Evolutionary conservation across 2,329 filamentous ascomycete genomes (phyloP).

Genomic region (Biscogniauxia marginata): DNA sequence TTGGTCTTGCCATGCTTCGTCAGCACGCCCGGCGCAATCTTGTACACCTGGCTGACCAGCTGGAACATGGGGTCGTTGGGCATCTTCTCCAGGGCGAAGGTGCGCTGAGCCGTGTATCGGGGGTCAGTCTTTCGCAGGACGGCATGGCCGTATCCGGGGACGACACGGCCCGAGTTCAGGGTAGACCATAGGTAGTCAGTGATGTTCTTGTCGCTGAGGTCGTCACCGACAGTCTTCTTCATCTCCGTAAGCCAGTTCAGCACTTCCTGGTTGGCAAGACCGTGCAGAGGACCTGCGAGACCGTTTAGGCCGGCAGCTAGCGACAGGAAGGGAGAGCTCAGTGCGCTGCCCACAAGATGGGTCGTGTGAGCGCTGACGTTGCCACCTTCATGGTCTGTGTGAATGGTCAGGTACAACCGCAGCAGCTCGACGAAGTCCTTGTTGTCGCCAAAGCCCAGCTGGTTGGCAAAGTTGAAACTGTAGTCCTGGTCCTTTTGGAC

Average conservation of each 20-base stretch:
- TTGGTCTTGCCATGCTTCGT: slow-evolving; percentile 99
- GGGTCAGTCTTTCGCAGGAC: slow-evolving; percentile 99
- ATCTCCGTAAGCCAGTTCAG: slow-evolving; percentile 99
- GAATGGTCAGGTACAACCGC: slow-evolving; percentile 98
- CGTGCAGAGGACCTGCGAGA: slow-evolving; percentile 96
- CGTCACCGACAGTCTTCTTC: slow-evolving; percentile 92
- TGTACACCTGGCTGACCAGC: slow-evolving; percentile 99
- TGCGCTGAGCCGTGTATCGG: slow-evolving; percentile 96
- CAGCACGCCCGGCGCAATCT: slow-evolving; percentile 96
- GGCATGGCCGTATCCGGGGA: slow-evolving; percentile 97
- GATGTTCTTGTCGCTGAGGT: slow-evolving; percentile 94
- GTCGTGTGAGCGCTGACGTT: slow-evolving; percentile 99
- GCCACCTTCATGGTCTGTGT: slow-evolving; percentile 99
- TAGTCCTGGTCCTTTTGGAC: slow-evolving; percentile 99
- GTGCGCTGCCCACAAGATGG: slow-evolving; percentile 92
- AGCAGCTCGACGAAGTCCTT: slow-evolving; percentile 96
- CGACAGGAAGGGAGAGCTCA: slow-evolving; percentile 97
- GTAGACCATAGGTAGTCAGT: slow-evolving; percentile 99
- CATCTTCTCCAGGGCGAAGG: slow-evolving; percentile 90
- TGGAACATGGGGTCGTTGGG: slow-evolving; percentile 99
- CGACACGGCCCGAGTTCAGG: slow-evolving; percentile 91
- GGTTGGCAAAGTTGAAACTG: slow-evolving; percentile 98
- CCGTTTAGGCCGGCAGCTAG: slow-evolving; percentile 96
- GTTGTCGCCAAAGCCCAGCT: slow-evolving; percentile 95
- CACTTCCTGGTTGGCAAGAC: slow-evolving; percentile 99